Evolutionary conservation across 768 basidiomycete species (phyloP).

Genomic region (Dioszegia aurantiaca): DNA sequence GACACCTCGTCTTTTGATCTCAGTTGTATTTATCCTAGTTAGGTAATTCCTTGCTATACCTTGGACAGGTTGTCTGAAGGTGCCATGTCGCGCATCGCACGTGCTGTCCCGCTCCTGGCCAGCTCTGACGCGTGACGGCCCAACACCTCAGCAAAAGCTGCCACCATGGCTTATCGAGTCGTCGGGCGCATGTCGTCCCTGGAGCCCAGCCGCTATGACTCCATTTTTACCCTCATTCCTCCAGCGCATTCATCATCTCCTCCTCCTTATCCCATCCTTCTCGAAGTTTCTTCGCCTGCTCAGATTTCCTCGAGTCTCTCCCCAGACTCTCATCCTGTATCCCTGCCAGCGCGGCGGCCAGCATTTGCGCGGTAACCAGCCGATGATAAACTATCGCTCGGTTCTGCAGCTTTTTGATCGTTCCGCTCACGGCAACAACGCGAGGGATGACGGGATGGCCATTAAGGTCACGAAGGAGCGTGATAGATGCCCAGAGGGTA

Average conservation of each 20-base stretch:
- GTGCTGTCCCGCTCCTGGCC: too few relatives aligned
- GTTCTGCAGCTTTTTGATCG: conserved; percentile 75
- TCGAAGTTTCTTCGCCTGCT: conserved; percentile 12
- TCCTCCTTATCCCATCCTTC: conserved; percentile 13
- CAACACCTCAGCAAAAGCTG: too few relatives aligned
- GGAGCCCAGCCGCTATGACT: background rate
- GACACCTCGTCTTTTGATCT: too few relatives aligned
- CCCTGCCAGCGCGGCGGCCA: conserved; percentile 10
- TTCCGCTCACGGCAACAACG: conserved; percentile 79
- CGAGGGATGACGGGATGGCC: conserved; percentile 65
- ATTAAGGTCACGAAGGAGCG: conserved; percentile 64
- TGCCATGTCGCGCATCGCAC: too few relatives aligned
- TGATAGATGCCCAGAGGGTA: conserved; percentile 75
- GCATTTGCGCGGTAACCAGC: conserved; percentile 23
- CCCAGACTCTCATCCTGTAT: background rate
- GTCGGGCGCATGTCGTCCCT: too few relatives aligned
- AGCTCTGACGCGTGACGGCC: too few relatives aligned
- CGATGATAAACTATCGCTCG: conserved; percentile 39
- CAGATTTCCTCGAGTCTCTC: background rate
- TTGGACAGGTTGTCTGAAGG: too few relatives aligned
- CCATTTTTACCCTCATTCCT: conserved; percentile 8
- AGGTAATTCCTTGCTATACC: too few relatives aligned
- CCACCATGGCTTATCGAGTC: too few relatives aligned
- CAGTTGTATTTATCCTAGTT: too few relatives aligned
- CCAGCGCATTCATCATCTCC: conserved; percentile 14